Base-by-base conservation (phyloP, 345 rosid genomes). In the Salix purpurea region DNA sequence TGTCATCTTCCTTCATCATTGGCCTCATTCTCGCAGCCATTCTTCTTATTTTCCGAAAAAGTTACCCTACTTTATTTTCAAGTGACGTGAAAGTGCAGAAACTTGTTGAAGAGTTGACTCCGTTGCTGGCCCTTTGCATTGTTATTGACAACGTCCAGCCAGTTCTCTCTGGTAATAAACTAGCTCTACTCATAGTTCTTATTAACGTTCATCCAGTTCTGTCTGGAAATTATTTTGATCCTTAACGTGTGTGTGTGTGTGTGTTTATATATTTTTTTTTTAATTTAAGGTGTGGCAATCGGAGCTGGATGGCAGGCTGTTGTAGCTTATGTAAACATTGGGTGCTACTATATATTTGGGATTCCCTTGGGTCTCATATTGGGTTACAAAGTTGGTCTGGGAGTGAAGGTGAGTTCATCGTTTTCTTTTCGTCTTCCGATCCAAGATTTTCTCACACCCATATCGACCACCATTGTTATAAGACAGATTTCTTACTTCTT, bases 261-360 rank as follows among this genome's bases (percentile, higher is more conserved):
- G 2, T 37, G 2, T 30, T 30, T 30, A 1, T 39, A 1, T 4
- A 40, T 40, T 0, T 40, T 2, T 8, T 24, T 8, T 24, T 36
- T 26, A 26, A 9, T 66, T 65, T 30, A 56, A 90, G 93, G 91
- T 21, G 90, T 88, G 74, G 93, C 93, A 0, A 39, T 89, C 76
- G 93, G 94, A 36, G 91, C 91, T 7, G 93, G 95, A 74, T 91
- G 97, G 97, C 97, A 91, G 85, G 86, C 86, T 7, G 28, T 40
- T 0, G 90, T 92, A 0, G 94, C 94, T 0, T 90, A 87, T 66
- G 91, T 89, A 79, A 92, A 91, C 74, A 81, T 90, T 62, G 91
- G 42, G 2, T 91, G 96, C 77, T 91, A 91, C 77, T 89, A 92
- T 61, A 12, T 86, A 52, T 80, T 85, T 37, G 94, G 96, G 2